A percentile compares a stretch with the other conserved stretches of the same genome.
These are phyloP conservation scores for Cryptococcus jaspeensis DNA, from an alignment of 1,284 basidiomycete genomes.

Conservation along the genomic window DNA sequence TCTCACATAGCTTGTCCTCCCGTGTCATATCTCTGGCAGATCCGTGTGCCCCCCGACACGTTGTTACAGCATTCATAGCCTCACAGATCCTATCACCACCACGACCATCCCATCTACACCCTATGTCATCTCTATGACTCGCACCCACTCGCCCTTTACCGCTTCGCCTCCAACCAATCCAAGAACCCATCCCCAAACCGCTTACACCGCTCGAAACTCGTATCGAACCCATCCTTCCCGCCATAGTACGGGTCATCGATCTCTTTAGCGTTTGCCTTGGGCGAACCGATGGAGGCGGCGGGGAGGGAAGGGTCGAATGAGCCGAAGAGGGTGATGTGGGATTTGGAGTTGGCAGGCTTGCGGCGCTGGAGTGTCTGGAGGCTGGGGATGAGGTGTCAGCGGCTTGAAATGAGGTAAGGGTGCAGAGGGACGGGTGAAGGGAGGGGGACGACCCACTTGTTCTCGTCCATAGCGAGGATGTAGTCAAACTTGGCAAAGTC, in stretches of 20 bases:
- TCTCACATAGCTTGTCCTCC: too few species aligned
- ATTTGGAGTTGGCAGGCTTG: constrained; percentile 28
- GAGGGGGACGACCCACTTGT: constrained; percentile 32
- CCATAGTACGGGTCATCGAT: constrained; percentile 53
- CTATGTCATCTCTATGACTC: too few species aligned
- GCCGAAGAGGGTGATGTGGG: constrained; percentile 42
- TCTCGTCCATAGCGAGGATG: constrained; percentile 54
- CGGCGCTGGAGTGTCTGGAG: constrained; percentile 46
- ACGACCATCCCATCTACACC: too few species aligned
- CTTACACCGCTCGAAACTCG: constrained; percentile 51
- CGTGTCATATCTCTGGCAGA: too few species aligned
- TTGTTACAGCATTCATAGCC: too few species aligned
- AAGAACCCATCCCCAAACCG: constrained; percentile 47
- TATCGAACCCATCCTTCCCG: constrained; percentile 51
- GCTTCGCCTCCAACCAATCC: constrained; percentile 38
- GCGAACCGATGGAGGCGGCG: constrained; percentile 5
- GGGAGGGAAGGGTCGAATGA: constrained; percentile 37
- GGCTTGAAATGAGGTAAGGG: background rate
- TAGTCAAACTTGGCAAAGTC: constrained; percentile 53
- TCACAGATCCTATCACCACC: too few species aligned
- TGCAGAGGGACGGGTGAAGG: background rate
- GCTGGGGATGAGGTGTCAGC: constrained; percentile 28
- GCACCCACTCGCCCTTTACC: background rate
- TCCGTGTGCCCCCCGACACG: too few species aligned
- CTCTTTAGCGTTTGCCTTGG: constrained; percentile 20